Evolutionary conservation across 2,329 filamentous ascomycete species (phyloP), one percentile per base, ranked within the genome.

Genomic region (Pseudogymnoascus sp.): DNA sequence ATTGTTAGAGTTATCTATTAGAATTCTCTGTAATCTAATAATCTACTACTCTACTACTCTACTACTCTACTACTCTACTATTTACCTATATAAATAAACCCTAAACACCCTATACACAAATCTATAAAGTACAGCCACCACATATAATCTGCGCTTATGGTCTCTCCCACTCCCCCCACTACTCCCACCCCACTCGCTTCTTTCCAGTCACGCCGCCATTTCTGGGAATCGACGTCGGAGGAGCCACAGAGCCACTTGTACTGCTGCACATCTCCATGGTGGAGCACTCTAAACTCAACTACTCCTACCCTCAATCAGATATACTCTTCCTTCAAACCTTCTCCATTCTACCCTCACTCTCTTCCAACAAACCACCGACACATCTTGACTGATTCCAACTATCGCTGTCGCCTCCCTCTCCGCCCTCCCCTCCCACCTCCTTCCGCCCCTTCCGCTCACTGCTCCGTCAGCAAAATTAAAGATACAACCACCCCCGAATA

Each of bases 251-350:
- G 44, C 44, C 44, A 50, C 44, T 50, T 50, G 42, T 47, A 44
- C 40, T 23, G 44, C 44, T 50, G 21, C 44, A 50, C 44, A 50
- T 50, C 44, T 50, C 44, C 21, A 50, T 50, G 44, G 44, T 50
- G 44, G 44, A 50, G 44, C 44, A 50, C 21, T 50, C 44, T 50
- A 50, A 50, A 25, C 23, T 25, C 23, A 50, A 25, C 44, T 50
- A 11, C 44, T 50, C 42, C 42, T 50, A 50, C 44, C 44, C 44
- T 50, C 44, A 50, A 50, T 50, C 44, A 50, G 44, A 50, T 50
- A 50, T 50, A 50, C 44, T 50, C 44, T 25, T 50, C 5, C 12
- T 4, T 14, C 21, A 25, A n/a, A 25, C 12, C 4, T 2, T 12
- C 21, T 25, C 44, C 23, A 50, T 50, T 25, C 21, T n/a, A 21